Percentiles rank a stretch among this genome's conserved stretches.
Evolutionary conservation across 2,329 filamentous ascomycete genomes (phyloP).

Genomic region (Exophiala phaeomuriformis): DNA sequence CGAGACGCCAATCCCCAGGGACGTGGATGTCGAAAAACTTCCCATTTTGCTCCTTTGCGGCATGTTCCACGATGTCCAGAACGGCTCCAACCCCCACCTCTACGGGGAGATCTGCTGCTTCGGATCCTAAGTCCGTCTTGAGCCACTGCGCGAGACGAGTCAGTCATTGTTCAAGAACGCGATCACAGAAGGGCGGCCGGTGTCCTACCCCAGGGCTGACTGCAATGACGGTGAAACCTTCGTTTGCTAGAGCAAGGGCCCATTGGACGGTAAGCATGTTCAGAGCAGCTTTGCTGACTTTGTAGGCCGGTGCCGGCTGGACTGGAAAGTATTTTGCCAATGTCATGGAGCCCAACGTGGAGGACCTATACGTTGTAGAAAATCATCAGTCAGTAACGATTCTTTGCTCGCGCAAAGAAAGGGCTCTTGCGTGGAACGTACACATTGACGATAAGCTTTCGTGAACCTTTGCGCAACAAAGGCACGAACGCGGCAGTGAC

Average conservation of each 20-base stretch:
- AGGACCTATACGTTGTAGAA: constrained; percentile 8
- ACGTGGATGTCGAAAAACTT: constrained; percentile 44
- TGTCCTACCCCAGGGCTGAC: constrained; percentile 41
- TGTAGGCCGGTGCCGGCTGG: constrained; percentile 34
- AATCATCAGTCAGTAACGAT: not conserved
- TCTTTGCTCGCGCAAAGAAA: not conserved
- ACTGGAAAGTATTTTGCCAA: constrained; percentile 23
- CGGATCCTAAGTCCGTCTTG: constrained; percentile 39
- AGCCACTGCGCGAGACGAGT: constrained; percentile 36
- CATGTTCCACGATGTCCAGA: constrained; percentile 40
- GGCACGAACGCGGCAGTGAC: constrained; percentile 38
- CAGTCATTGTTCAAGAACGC: constrained; percentile 3
- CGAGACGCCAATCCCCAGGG: constrained; percentile 33
- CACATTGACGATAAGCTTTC: constrained; percentile 43
- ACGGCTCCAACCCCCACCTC: constrained; percentile 36
- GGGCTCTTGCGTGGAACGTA: constrained; percentile 23
- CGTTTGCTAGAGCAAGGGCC: constrained; percentile 31
- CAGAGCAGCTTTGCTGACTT: constrained; percentile 44
- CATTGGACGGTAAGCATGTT: constrained; percentile 45
- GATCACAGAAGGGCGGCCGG: not conserved
- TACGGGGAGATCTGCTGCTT: constrained; percentile 38
- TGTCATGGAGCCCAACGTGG: constrained; percentile 39
- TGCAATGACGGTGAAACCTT: constrained; percentile 40
- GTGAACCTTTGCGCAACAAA: constrained; percentile 33
- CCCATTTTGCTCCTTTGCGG: constrained; percentile 38